phyloP scores from a whole-genome alignment of 257 asterid genomes.

The Scutellaria galericulata region DNA sequence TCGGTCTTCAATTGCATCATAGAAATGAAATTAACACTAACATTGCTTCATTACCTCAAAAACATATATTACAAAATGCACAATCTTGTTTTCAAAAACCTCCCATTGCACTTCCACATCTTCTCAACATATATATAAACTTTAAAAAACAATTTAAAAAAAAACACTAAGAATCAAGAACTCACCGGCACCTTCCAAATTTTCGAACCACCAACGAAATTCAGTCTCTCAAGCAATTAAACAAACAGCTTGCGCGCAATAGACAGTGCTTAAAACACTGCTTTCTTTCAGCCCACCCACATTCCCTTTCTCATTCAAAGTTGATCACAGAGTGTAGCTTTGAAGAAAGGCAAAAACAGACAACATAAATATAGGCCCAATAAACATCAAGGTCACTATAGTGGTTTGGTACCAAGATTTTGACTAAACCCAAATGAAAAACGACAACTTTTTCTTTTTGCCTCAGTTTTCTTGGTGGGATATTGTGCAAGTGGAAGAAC shows the following conservation, averaged over 20 bases:
- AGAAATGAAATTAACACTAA: not conserved
- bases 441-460: conserved; percentile 29
- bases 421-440: conserved; percentile 45
- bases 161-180: conserved; percentile 32
- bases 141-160: not conserved
- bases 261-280: conserved; percentile 24
- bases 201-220: conserved; percentile 17
- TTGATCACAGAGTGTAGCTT: conserved; percentile 49
- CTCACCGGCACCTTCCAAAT: conserved; percentile 36
- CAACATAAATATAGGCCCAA: conserved; percentile 41
- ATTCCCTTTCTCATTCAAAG: conserved; percentile 41
- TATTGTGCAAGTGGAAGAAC: conserved; percentile 26
- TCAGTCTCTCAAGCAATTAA: conserved; percentile 39
- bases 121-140: not conserved
- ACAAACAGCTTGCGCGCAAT: conserved; percentile 31
- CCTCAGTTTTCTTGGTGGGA: conserved; percentile 39
- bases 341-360: conserved; percentile 40
- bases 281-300: conserved; percentile 29
- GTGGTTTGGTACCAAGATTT: conserved; percentile 52
- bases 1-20: conserved; percentile 20
- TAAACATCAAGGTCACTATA: conserved; percentile 32
- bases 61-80: conserved; percentile 9
- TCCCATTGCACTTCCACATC: conserved; percentile 7
- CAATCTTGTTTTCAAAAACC: conserved; percentile 19
- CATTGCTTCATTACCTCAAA: not conserved